Evolutionary conservation across 345 rosid genomes (phyloP).

Genomic region (Punica granatum): DNA sequence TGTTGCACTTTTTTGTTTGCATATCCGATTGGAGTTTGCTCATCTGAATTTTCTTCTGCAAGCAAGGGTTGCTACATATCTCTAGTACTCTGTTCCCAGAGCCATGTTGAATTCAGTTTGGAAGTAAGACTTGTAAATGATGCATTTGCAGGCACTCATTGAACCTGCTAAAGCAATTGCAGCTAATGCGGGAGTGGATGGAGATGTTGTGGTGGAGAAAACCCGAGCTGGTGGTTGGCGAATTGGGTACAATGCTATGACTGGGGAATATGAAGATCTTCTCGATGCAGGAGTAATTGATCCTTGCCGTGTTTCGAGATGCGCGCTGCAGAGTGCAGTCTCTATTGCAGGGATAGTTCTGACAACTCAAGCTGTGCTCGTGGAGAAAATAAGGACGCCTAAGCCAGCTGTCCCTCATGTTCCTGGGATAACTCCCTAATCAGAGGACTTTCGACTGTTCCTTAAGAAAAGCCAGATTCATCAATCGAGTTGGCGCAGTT

Average conservation of each 20-base stretch:
- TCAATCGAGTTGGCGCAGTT: conserved; percentile 1
- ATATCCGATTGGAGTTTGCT: too few species aligned
- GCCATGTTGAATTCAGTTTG: too few species aligned
- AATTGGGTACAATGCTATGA: conserved; percentile 79
- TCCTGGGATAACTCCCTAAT: conserved; percentile 62
- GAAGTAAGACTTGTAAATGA: not conserved
- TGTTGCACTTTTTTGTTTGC: too few species aligned
- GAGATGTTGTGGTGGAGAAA: conserved; percentile 66
- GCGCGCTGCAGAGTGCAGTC: conserved; percentile 74
- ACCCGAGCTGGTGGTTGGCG: conserved; percentile 47
- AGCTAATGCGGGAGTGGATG: conserved; percentile 71
- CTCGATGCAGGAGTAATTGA: conserved; percentile 56
- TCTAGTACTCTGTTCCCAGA: too few species aligned
- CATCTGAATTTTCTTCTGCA: too few species aligned
- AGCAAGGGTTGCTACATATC: too few species aligned
- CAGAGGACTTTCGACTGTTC: not conserved
- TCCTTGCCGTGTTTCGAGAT: conserved; percentile 72
- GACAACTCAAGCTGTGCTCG: conserved; percentile 79
- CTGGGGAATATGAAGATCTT: conserved; percentile 66
- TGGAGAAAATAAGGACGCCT: conserved; percentile 56
- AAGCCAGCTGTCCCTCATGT: conserved; percentile 51
- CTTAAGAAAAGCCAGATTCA: not conserved
- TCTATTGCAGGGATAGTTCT: conserved; percentile 72
- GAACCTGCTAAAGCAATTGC: conserved; percentile 80
- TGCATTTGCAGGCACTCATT: conserved; percentile 50